A percentile compares a stretch with the other conserved stretches of the same genome.
Conservation (phyloP, 495 filamentous ascomycete genomes). For the Penicillium argentinense region DNA sequence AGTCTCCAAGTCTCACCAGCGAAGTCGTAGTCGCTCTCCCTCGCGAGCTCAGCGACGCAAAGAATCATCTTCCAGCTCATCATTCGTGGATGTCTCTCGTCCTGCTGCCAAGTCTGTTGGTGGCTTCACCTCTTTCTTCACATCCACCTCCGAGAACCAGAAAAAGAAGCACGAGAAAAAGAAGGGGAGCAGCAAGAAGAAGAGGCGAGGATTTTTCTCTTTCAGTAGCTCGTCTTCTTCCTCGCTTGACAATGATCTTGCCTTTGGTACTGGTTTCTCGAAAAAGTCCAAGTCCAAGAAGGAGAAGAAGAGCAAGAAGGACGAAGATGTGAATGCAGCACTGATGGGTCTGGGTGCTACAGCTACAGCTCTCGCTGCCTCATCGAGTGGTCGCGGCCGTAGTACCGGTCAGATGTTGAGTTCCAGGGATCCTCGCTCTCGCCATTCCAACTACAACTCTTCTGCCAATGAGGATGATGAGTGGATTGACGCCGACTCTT, state of each 20-base stretch:
- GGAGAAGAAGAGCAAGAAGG: conserved; percentile 41
- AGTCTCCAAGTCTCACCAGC: conserved; percentile 28
- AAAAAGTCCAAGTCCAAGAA: conserved; percentile 38
- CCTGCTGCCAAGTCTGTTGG: conserved; percentile 27
- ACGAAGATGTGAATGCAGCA: conserved; percentile 53
- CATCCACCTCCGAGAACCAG: conserved; percentile 48
- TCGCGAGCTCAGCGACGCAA: conserved; percentile 30
- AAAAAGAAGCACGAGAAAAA: conserved; percentile 38
- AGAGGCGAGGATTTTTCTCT: conserved; percentile 53
- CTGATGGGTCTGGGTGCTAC: conserved; percentile 57
- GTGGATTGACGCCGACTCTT: conserved; percentile 62
- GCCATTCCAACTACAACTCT: conserved; percentile 29
- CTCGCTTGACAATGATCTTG: conserved; percentile 56
- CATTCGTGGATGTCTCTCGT: conserved; percentile 34
- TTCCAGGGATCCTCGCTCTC: conserved; percentile 36
- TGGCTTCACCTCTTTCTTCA: conserved; percentile 48
- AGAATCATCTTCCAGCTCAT: conserved; percentile 37
- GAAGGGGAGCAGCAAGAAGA: conserved; percentile 21
- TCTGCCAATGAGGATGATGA: conserved; percentile 50
- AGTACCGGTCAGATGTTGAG: conserved; percentile 42
- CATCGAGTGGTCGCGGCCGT: conserved; percentile 28
- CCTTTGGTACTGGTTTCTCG: conserved; percentile 42
- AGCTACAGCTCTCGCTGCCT: conserved; percentile 54
- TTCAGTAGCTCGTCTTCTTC: conserved; percentile 62
- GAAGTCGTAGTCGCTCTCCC: conserved; percentile 32